phyloP scores from a whole-genome alignment of 768 basidiomycete species.

The Neoboletus magnificus region DNA sequence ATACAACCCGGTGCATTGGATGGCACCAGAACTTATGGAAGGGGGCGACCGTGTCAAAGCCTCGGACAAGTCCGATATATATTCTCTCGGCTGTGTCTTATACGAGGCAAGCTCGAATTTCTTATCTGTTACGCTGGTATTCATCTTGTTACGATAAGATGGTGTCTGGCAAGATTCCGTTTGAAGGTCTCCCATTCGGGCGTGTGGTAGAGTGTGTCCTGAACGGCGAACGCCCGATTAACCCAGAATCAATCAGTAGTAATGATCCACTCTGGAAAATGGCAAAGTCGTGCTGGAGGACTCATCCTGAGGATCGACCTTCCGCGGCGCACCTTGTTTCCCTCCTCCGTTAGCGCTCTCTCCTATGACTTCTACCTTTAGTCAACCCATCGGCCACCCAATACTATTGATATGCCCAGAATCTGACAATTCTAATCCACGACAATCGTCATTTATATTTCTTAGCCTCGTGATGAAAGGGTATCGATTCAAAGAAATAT shows the following conservation, averaged over 20 bases:
- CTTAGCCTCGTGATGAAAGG: not conserved
- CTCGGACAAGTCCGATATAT: slow-evolving; percentile 21
- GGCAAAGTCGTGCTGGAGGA: slow-evolving; percentile 8
- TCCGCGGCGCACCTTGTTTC: slow-evolving; percentile 4
- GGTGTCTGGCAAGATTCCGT: slow-evolving; percentile 15
- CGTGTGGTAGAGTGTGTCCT: not conserved
- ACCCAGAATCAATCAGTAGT: slow-evolving; percentile 3
- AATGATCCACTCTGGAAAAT: slow-evolving; percentile 17
- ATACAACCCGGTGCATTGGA: slow-evolving; percentile 18
- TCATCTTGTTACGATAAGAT: slow-evolving; percentile 13
- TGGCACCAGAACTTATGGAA: slow-evolving; percentile 26
- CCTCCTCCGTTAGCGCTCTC: not conserved
- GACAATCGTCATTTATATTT: not conserved
- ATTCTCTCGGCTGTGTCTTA: slow-evolving; percentile 29
- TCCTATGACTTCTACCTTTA: not conserved
- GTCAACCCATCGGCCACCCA: not conserved
- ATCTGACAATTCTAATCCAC: not conserved
- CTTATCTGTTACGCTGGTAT: not conserved
- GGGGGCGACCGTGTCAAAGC: slow-evolving; percentile 2
- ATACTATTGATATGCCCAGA: not conserved
- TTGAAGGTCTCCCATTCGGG: not conserved
- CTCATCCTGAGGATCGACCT: slow-evolving; percentile 10
- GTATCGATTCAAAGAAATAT: slow-evolving; percentile 7
- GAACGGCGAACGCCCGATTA: not conserved
- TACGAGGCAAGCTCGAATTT: slow-evolving; percentile 24